Conservation (phyloP, 2,329 filamentous ascomycete species). For the Pseudogymnoascus sp. region DNA sequence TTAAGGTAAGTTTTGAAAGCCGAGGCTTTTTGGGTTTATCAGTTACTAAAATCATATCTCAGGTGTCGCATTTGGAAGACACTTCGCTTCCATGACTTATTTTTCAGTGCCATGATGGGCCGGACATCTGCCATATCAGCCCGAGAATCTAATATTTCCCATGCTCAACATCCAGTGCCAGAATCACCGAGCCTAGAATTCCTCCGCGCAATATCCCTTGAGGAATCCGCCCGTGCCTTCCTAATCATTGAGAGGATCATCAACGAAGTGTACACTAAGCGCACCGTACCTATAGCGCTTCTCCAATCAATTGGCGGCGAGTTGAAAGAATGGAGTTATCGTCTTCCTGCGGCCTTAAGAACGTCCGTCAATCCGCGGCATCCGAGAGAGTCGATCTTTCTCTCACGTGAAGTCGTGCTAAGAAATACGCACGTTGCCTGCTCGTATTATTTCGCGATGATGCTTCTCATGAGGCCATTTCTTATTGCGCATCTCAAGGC, state of each 20-base stretch:
- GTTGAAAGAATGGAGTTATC: conserved; percentile 6
- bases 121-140: conserved; percentile 9
- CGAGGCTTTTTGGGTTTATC: background rate
- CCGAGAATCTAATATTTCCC: background rate
- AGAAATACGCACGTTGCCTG: conserved; percentile 18
- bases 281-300: background rate
- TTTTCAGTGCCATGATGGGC: conserved; percentile 15
- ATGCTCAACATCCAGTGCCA: background rate
- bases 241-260: background rate
- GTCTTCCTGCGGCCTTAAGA: background rate
- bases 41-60: background rate
- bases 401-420: conserved; percentile 1
- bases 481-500: conserved; percentile 13
- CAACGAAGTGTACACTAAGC: conserved; percentile 3
- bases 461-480: conserved; percentile 16
- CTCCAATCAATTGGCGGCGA: background rate
- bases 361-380: background rate
- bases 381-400: background rate
- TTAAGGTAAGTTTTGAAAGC: conserved; percentile 5
- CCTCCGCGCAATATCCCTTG: background rate
- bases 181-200: background rate
- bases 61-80: conserved; percentile 17
- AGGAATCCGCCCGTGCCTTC: conserved; percentile 7
- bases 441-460: conserved; percentile 17
- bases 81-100: conserved; percentile 14